phyloP scores from a whole-genome alignment of 1,139 yeast species.

The Taiozyma sp. region DNA sequence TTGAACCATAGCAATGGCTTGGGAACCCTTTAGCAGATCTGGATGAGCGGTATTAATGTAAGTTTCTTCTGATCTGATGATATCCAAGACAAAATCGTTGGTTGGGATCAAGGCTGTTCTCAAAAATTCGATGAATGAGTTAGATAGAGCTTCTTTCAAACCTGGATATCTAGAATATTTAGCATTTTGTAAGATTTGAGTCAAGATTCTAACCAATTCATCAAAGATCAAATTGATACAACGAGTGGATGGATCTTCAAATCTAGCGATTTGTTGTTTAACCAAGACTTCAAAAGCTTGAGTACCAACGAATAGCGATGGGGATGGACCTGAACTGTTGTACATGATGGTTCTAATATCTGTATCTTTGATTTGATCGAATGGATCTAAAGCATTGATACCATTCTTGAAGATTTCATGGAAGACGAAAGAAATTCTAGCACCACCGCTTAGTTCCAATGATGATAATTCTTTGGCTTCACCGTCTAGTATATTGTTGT shows the following conservation, averaged over 20 bases:
- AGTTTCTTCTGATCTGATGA: slow-evolving; percentile 82
- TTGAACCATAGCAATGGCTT: slow-evolving; percentile 92
- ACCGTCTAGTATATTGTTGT: slow-evolving; percentile 89
- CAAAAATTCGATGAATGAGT: slow-evolving; percentile 73
- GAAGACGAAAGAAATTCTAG: slow-evolving; percentile 95
- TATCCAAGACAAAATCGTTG: slow-evolving; percentile 75
- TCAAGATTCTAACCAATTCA: slow-evolving; percentile 85
- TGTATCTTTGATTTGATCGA: slow-evolving; percentile 93
- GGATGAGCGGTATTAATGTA: slow-evolving; percentile 98
- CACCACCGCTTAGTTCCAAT: slow-evolving; percentile 92
- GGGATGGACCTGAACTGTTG: slow-evolving; percentile 95
- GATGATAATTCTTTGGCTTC: slow-evolving; percentile 85
- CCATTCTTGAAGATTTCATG: slow-evolving; percentile 96
- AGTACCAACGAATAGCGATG: slow-evolving; percentile 96
- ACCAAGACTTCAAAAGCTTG: slow-evolving; percentile 96
- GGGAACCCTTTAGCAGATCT: slow-evolving; percentile 89
- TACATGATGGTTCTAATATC: slow-evolving; percentile 98
- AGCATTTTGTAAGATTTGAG: slow-evolving; percentile 79
- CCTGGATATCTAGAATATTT: slow-evolving; percentile 87
- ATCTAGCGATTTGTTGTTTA: slow-evolving; percentile 89
- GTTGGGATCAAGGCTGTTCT: slow-evolving; percentile 83
- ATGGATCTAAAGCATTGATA: slow-evolving; percentile 89
- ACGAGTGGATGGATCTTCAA: slow-evolving; percentile 90
- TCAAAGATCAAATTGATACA: slow-evolving; percentile 91
- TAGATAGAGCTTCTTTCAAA: slow-evolving; percentile 80